Base-by-base conservation (phyloP, 2,329 filamentous ascomycete genomes). In the Colletotrichum horii region DNA sequence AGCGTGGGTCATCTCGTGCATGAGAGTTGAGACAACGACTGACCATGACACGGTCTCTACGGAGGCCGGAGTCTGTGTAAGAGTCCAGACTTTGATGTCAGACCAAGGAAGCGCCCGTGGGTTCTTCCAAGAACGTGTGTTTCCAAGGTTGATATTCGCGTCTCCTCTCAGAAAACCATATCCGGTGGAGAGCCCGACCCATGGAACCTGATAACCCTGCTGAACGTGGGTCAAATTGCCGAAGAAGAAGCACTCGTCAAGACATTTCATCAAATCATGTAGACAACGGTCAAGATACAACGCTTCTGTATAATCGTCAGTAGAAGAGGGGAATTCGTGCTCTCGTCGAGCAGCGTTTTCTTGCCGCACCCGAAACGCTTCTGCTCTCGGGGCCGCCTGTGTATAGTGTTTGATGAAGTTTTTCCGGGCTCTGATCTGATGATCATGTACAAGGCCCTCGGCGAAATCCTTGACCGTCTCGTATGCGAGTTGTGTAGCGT, bases 1-100 rank as follows among this genome's bases (percentile, higher is more conserved):
- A 4, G 65, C 71, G 62, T 76, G 76, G 15, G 66, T 68, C 65
- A 75, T 75, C 52, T 78, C 76, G 30, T 77, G 75, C 28, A 77
- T n/a, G 8, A 77, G 62, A 5, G 71, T 75, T 30, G 38, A 22
- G 14, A 74, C 56, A 11, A 60, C 68, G 12, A 14, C 2, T 5
- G 11, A 7, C 55, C 75, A 71, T 8, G 32, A n/a, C 7, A 52
- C n/a, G 11, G 43, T 12, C 43, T 22, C 43, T 52, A n/a, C n/a
- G n/a, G n/a, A n/a, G n/a, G n/a, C n/a, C n/a, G n/a, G n/a, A n/a
- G n/a, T n/a, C n/a, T n/a, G n/a, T n/a, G n/a, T n/a, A n/a, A n/a
- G n/a, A n/a, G n/a, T 52, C 43, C 43, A 52, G 22, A 52, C 11
- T 52, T 52, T 52, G 43, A 52, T 52, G 11, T 52, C 11, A 9